phyloP scores from a whole-genome alignment of 2,329 filamentous ascomycete genomes.

The Xylariaceae sp. region DNA sequence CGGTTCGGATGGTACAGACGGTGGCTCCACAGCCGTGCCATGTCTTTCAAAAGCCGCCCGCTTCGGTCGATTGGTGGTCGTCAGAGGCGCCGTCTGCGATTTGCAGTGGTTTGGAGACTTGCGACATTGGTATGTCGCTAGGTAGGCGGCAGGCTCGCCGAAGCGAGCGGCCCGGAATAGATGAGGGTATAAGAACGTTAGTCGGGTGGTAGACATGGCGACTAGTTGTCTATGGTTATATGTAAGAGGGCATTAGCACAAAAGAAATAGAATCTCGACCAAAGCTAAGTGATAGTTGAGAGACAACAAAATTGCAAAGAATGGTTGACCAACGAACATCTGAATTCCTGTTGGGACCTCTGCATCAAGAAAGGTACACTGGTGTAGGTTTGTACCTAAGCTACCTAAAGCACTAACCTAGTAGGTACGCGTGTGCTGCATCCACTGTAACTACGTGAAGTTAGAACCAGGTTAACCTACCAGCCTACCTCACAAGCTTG shows the following conservation, averaged over 20 bases:
- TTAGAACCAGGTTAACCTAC: no score
- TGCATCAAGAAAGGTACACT: no score
- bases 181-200: constrained; percentile 71
- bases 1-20: constrained; percentile 37
- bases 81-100: constrained; percentile 39
- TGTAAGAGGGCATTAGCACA: constrained; percentile 5
- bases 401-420: no score
- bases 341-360: no score
- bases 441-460: no score
- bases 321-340: neutral
- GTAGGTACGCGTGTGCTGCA: no score
- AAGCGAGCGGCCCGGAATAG: constrained; percentile 59
- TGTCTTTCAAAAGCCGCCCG: constrained; percentile 56
- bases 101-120: constrained; percentile 32
- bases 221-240: constrained; percentile 11
- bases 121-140: constrained; percentile 44
- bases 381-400: no score
- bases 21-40: constrained; percentile 64
- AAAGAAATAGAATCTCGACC: constrained; percentile 18
- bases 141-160: constrained; percentile 48
- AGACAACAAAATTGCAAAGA: neutral
- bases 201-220: constrained; percentile 62
- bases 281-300: neutral
- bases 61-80: constrained; percentile 41
- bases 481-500: no score